Base-by-base conservation (phyloP, 352 stramenopile genomes). In the Phytopythium vexans region DNA sequence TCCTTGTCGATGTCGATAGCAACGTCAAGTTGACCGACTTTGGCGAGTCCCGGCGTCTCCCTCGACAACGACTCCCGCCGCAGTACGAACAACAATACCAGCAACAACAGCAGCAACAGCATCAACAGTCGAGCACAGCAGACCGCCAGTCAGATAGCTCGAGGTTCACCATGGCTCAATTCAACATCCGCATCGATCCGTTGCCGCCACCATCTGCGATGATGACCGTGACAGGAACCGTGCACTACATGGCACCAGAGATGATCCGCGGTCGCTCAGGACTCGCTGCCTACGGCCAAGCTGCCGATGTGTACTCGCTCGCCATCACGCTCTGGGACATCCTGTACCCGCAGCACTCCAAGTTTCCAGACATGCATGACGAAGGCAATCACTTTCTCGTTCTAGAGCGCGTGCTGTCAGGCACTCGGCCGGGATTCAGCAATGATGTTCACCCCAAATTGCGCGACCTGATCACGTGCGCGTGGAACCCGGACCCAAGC, bases 171-270 rank as follows among this genome's bases (percentile, higher is more conserved):
- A n/a, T n/a, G n/a, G n/a, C n/a, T n/a, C n/a, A n/a, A n/a, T n/a
- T n/a, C n/a, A n/a, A n/a, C n/a, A n/a, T n/a, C n/a, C n/a, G n/a
- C n/a, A n/a, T n/a, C n/a, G n/a, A n/a, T n/a, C n/a, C n/a, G n/a
- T n/a, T 15, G 38, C 38, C 8, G 12, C 11, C 38, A 63, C 39
- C 1, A 46, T 52, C 14, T 16, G 35, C 34, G 10, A 77, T 77
- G 41, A 86, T 86, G 74, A 80, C 73, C 4, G 77, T 92, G 42
- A 77, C 71, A 2, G 82, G 82, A 8, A 92, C 82, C 2, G 74
- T 89, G 27, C 64, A 70, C 52, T 90, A 88, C 64, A 92, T 92
- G 79, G 66, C 82, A 14, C 82, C 82, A 1, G 82, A 92, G 52
- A 65, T 92, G 63, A 84, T 92, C 52, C 56, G 56, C 21, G 64